Evolutionary conservation across 2,329 filamentous ascomycete genomes (phyloP).

Genomic region (Daldinia eschscholtzii): DNA sequence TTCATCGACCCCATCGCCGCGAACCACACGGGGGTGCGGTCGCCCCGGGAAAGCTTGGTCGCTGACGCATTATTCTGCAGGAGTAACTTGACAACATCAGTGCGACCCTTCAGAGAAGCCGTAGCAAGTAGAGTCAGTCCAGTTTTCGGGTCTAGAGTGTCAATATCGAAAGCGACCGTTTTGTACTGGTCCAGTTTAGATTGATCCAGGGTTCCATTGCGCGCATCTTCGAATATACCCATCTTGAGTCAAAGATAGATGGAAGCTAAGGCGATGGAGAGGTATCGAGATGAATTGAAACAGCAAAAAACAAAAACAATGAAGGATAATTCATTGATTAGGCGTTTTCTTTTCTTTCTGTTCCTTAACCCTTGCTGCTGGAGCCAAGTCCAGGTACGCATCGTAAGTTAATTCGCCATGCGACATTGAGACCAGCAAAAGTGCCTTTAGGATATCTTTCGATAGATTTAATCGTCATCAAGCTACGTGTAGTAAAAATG

Average conservation of each 20-base stretch:
- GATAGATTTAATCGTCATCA: not conserved
- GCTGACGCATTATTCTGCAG: not conserved
- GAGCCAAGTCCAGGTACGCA: not conserved
- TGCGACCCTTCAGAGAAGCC: not conserved
- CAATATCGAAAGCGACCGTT: not conserved
- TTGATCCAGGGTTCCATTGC: not conserved
- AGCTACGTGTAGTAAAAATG: not conserved
- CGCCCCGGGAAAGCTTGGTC: not conserved
- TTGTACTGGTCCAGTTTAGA: slow-evolving; percentile 5
- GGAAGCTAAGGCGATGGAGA: not conserved
- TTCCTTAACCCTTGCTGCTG: not conserved
- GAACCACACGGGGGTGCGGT: slow-evolving; percentile 1
- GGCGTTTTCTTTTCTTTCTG: not conserved
- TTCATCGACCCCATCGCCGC: not conserved
- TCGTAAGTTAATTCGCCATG: not conserved
- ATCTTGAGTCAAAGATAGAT: not conserved
- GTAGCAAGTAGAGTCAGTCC: not conserved
- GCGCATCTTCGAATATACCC: slow-evolving; percentile 1
- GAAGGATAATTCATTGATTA: not conserved
- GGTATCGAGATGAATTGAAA: not conserved
- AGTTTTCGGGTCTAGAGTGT: not conserved
- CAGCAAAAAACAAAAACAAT: not conserved
- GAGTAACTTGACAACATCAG: not conserved
- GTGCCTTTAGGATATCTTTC: not conserved
- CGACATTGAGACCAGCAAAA: not conserved